Percentiles rank a stretch among this genome's conserved stretches.
phyloP scores from a whole-genome alignment of 2,329 filamentous ascomycete genomes.

The Pseudogymnoascus sp. region DNA sequence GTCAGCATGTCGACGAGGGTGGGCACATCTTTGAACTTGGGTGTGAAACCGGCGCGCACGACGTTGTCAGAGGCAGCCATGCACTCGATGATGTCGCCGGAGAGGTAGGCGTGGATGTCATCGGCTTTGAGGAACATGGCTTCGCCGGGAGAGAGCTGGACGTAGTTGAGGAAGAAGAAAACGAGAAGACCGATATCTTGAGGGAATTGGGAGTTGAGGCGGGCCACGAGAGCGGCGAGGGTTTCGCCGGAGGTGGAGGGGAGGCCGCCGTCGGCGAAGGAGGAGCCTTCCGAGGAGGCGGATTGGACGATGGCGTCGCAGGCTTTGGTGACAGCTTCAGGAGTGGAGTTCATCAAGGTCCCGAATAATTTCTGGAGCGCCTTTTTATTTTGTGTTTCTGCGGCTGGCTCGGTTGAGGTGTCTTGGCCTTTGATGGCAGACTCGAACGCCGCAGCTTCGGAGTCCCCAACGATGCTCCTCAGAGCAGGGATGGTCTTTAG shows the following conservation, averaged over 20 bases:
- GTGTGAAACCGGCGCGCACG: slow-evolving; percentile 91
- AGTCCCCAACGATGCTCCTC: slow-evolving; percentile 57
- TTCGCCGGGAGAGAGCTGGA: slow-evolving; percentile 79
- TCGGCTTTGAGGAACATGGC: slow-evolving; percentile 94
- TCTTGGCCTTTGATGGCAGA: slow-evolving; percentile 45
- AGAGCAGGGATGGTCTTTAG: slow-evolving; percentile 51
- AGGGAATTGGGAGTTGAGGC: slow-evolving; percentile 78
- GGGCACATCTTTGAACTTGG: slow-evolving; percentile 94
- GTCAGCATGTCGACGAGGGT: slow-evolving; percentile 88
- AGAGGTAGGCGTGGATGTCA: slow-evolving; percentile 93
- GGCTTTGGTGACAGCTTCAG: slow-evolving; percentile 55
- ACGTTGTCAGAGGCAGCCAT: slow-evolving; percentile 99
- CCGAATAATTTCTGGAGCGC: slow-evolving; percentile 68
- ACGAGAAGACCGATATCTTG: slow-evolving; percentile 89
- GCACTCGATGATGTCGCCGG: slow-evolving; percentile 94
- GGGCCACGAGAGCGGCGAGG: slow-evolving; percentile 66
- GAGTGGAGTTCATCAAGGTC: slow-evolving; percentile 68
- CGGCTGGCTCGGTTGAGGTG: slow-evolving; percentile 28
- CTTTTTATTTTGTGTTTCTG: slow-evolving; percentile 60
- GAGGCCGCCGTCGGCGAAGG: slow-evolving; percentile 68
- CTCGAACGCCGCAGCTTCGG: slow-evolving; percentile 49
- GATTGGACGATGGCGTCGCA: slow-evolving; percentile 61
- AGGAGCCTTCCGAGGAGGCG: slow-evolving; percentile 56
- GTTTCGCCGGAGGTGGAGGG: slow-evolving; percentile 59
- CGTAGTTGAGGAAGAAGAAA: slow-evolving; percentile 94